Percentiles rank a stretch among this genome's conserved stretches.
Conservation (phyloP, 2,329 filamentous ascomycete species). For the Ambrosiella xylebori region DNA sequence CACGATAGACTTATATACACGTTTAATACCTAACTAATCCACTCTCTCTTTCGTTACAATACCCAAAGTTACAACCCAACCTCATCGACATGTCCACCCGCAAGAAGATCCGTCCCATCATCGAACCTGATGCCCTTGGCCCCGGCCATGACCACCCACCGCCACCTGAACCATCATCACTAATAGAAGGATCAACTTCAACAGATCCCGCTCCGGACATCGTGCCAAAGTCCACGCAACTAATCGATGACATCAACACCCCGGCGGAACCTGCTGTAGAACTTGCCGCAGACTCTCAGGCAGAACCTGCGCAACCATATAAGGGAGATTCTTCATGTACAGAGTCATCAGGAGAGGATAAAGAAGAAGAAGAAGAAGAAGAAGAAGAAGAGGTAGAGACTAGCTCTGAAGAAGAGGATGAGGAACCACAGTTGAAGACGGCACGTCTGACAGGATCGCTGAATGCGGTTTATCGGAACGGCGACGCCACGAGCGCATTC, state of each 20-base stretch:
- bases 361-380: conserved; percentile 22
- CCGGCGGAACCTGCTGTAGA: too few relatives aligned
- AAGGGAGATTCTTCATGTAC: neutral
- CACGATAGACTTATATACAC: neutral
- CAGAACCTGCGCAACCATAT: neutral
- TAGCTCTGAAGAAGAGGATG: conserved; percentile 63
- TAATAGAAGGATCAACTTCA: too few relatives aligned
- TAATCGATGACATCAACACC: neutral
- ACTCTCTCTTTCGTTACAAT: neutral
- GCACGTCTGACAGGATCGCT: conserved; percentile 69
- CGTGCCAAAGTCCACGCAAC: neutral
- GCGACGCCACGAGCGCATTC: conserved; percentile 85
- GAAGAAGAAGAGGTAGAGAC: conserved; percentile 14
- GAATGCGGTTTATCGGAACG: conserved; percentile 72
- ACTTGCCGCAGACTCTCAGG: too few relatives aligned
- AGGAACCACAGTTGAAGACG: conserved; percentile 90
- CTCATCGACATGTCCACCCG: neutral
- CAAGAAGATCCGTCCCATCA: neutral
- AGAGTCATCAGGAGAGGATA: conserved; percentile 15
- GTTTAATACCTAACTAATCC: neutral
- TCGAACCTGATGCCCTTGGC: conserved; percentile 1
- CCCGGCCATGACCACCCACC: neutral
- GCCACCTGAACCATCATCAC: neutral
- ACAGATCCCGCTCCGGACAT: neutral
- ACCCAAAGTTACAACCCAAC: neutral